A percentile compares a stretch with the other conserved stretches of the same genome.
Conservation (phyloP, 75 land plant species). For the Larix kaempferi region DNA sequence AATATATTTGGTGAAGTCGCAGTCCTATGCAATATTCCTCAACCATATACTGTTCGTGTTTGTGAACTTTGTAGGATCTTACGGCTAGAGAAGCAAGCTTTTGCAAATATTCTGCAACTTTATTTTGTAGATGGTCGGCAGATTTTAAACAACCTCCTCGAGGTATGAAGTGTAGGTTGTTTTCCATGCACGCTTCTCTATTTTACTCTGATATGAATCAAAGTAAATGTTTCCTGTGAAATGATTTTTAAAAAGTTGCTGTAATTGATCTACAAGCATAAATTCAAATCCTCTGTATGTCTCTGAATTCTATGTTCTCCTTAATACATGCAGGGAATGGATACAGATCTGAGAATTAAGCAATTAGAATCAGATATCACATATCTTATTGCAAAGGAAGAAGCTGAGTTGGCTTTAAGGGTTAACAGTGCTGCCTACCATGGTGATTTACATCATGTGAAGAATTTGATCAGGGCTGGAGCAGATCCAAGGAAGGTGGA, state of each 20-base stretch:
- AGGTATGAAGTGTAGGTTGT: constrained; percentile 8
- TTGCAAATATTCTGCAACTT: constrained; percentile 55
- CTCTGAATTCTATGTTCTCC: background rate
- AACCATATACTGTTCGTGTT: constrained; percentile 79
- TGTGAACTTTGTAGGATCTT: constrained; percentile 60
- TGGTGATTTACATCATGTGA: constrained; percentile 66
- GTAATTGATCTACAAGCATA: background rate
- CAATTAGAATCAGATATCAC: constrained; percentile 63
- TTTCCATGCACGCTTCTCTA: background rate
- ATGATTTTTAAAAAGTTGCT: background rate
- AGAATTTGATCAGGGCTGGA: constrained; percentile 58
- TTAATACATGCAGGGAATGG: constrained; percentile 22
- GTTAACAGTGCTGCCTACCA: constrained; percentile 75
- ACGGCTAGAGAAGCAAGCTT: constrained; percentile 66
- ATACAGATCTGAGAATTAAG: constrained; percentile 32
- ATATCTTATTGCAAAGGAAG: constrained; percentile 57
- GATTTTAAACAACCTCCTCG: constrained; percentile 60
- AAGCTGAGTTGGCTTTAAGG: constrained; percentile 65
- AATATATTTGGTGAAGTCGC: constrained; percentile 73
- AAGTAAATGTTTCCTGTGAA: background rate
- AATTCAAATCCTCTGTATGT: background rate
- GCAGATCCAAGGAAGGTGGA: constrained; percentile 72
- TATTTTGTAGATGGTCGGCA: constrained; percentile 58
- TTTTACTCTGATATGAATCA: background rate
- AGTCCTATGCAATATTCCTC: constrained; percentile 79